Evolutionary conservation across 805 yeast species (phyloP).

Genomic region (Millerozyma miso): DNA sequence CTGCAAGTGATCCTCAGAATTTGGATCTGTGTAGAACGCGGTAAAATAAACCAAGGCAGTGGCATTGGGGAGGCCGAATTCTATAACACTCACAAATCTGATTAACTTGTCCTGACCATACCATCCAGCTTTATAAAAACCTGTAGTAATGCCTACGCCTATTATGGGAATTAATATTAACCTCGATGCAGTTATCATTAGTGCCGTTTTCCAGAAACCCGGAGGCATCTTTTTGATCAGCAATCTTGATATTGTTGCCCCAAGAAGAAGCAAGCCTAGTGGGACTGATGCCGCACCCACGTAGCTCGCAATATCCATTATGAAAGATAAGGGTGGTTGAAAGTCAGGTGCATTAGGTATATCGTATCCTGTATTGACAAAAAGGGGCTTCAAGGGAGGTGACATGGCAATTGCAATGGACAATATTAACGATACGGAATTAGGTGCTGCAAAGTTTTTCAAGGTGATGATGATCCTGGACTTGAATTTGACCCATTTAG

Average conservation of each 20-base stretch:
- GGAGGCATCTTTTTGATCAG: conserved; percentile 54
- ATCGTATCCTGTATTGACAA: conserved; percentile 30
- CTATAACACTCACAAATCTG: conserved; percentile 67
- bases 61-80: conserved; percentile 81
- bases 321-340: conserved; percentile 75
- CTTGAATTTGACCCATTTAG: conserved; percentile 1
- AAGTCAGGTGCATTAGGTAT: conserved; percentile 80
- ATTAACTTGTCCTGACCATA: conserved; percentile 56
- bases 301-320: conserved; percentile 77
- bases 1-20: conserved; percentile 48
- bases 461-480: conserved; percentile 11
- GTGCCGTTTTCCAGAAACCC: conserved; percentile 68
- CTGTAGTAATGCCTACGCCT: conserved; percentile 60
- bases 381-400: conserved; percentile 75
- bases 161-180: conserved; percentile 73
- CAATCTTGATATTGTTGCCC: conserved; percentile 83
- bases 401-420: conserved; percentile 70
- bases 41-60: conserved; percentile 86
- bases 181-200: conserved; percentile 52
- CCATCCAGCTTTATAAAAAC: conserved; percentile 60
- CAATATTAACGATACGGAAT: conserved; percentile 63
- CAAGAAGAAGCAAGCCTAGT: conserved; percentile 72
- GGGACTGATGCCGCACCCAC: conserved; percentile 89
- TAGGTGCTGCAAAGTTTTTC: conserved; percentile 65
- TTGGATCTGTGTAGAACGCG: conserved; percentile 76